These are phyloP conservation scores for Penicillium sp. DNA, from an alignment of 2,329 filamentous ascomycete species.

Conservation along the genomic window DNA sequence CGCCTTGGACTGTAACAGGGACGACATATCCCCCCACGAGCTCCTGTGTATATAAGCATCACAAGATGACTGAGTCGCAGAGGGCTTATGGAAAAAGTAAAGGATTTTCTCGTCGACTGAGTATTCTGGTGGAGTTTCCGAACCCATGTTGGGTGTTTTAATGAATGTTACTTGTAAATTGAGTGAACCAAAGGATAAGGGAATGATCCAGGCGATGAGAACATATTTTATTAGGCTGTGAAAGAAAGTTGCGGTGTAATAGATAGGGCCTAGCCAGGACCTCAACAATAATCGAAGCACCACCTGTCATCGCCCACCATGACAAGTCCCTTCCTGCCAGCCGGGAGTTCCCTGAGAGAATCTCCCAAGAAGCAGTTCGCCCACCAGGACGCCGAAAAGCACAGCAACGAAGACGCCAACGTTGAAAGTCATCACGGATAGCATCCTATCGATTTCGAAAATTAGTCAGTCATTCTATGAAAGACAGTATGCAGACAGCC, in stretches of 20 bases:
- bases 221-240: too few species aligned
- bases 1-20: too few species aligned
- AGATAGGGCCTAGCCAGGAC: not conserved
- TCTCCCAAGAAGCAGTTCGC: slow-evolving; percentile 2
- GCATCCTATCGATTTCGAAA: not conserved
- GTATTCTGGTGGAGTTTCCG: too few species aligned
- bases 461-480: not conserved
- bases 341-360: not conserved
- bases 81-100: too few species aligned
- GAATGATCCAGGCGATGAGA: too few species aligned
- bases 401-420: slow-evolving; percentile 1
- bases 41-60: too few species aligned
- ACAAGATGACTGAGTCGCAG: too few species aligned
- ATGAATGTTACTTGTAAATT: too few species aligned
- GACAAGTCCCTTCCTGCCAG: slow-evolving; percentile 1
- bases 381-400: not conserved
- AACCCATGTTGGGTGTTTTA: too few species aligned
- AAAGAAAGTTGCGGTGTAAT: not conserved
- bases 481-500: not conserved
- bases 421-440: slow-evolving; percentile 6
- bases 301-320: not conserved
- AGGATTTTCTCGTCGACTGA: too few species aligned
- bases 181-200: too few species aligned
- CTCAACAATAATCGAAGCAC: not conserved
- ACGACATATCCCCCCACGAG: too few species aligned